A percentile compares a stretch with the other conserved stretches of the same genome.
These are phyloP conservation scores for Xenosphaeropsis pyriputrescens DNA, from an alignment of 2,329 filamentous ascomycete species.

Conservation along the genomic window DNA sequence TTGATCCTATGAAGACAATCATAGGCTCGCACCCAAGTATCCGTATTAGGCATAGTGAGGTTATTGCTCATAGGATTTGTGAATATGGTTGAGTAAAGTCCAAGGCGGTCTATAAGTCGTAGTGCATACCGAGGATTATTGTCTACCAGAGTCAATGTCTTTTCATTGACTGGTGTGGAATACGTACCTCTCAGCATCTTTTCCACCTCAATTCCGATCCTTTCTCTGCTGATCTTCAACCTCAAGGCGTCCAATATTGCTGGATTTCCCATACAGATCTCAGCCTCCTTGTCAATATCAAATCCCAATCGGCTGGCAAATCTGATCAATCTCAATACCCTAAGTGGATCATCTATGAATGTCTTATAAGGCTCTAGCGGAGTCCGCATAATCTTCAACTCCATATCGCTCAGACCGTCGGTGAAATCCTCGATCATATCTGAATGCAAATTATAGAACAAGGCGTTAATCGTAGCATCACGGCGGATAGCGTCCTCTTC, in stretches of 20 bases:
- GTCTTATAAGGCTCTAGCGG: slow-evolving; percentile 81
- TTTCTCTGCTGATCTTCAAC: slow-evolving; percentile 81
- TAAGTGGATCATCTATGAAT: slow-evolving; percentile 84
- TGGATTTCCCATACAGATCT: slow-evolving; percentile 60
- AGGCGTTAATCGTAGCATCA: slow-evolving; percentile 87
- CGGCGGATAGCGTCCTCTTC: slow-evolving; percentile 79
- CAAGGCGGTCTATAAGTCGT: slow-evolving; percentile 48
- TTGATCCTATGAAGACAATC: slow-evolving; percentile 40
- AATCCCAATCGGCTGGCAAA: slow-evolving; percentile 82
- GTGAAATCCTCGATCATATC: slow-evolving; percentile 75
- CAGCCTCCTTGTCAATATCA: slow-evolving; percentile 54
- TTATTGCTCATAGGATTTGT: slow-evolving; percentile 44
- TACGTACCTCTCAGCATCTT: slow-evolving; percentile 69
- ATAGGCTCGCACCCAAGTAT: slow-evolving; percentile 49
- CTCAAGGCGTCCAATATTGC: slow-evolving; percentile 68
- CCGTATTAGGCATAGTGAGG: slow-evolving; percentile 38
- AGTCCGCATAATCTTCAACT: slow-evolving; percentile 59
- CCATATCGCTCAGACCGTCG: slow-evolving; percentile 62
- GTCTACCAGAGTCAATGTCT: slow-evolving; percentile 19
- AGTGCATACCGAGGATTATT: slow-evolving; percentile 46
- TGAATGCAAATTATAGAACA: slow-evolving; percentile 88
- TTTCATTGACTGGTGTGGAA: slow-evolving; percentile 6
- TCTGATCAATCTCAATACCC: slow-evolving; percentile 73
- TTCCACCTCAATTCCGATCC: slow-evolving; percentile 74
- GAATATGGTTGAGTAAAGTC: slow-evolving; percentile 60